Base-by-base conservation (phyloP, 768 basidiomycete genomes). In the Lactarius tabidus region DNA sequence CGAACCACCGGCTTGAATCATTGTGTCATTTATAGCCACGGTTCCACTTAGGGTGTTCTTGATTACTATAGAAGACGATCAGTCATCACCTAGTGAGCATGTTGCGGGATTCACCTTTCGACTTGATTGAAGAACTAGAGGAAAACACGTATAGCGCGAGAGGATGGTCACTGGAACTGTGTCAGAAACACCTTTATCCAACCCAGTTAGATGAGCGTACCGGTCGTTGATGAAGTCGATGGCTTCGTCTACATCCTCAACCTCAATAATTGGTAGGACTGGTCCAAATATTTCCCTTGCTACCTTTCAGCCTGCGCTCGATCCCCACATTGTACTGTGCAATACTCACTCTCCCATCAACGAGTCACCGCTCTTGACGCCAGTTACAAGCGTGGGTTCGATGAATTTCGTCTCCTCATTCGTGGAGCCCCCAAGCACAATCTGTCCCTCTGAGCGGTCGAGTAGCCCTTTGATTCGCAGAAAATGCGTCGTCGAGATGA, bases 201-300 rank as follows among this genome's bases (percentile, higher is more conserved):
- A 31, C n/a, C 5, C 3, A 5, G 26, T 12, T 35, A 33, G 6
- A 12, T 7, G 35, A 56, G 14, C 64, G 35, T 53, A 85, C 89
- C 79, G 79, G 20, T 74, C 74, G 69, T 87, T 87, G 60, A 93
- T 81, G 63, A 85, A 86, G 10, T 82, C 80, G 64, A 93, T 85
- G 3, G 87, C 92, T 43, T 84, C 86, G 36, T 92, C 89, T 7
- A 90, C 60, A 61, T 81, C 73, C n/a, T 87, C 82, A 31, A 93
- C 85, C 0, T 87, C 82, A 0, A 95, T 77, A 45, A 95, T 79
- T 2, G 91, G 88, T 28, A 95, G 76, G 12, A 95, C 69, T 9
- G 93, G 93, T 0, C 92, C 93, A 70, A 95, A 94, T 51, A 94
- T 80, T 71, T 95, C 93, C 66, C 91, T 92, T 67, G 0, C 48